phyloP scores from a whole-genome alignment of 805 yeast genomes.

The Candida silvatica region DNA sequence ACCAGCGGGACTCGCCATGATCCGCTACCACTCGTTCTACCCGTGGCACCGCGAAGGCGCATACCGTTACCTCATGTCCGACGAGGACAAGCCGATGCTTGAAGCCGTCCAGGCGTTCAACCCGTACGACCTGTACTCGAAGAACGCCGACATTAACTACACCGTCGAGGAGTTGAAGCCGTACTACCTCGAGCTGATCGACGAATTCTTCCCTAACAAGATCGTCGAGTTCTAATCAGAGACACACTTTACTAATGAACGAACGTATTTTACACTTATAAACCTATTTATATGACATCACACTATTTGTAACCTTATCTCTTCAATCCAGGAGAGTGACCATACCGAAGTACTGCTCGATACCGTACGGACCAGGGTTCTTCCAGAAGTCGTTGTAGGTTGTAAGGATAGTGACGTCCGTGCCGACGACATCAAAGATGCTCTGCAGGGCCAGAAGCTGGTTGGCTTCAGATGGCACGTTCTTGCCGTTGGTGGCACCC shows the following conservation, averaged over 20 bases:
- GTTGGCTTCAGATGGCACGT: constrained; percentile 62
- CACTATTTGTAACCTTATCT: too few species aligned
- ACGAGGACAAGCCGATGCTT: constrained; percentile 50
- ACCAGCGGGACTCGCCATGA: constrained; percentile 63
- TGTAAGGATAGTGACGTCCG: constrained; percentile 63
- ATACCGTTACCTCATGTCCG: constrained; percentile 55
- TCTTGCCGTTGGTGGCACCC: constrained; percentile 64
- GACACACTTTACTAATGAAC: not conserved
- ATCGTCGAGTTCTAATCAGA: constrained; percentile 41
- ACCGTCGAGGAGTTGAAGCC: constrained; percentile 44
- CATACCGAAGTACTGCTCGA: constrained; percentile 84
- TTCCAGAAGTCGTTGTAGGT: constrained; percentile 88
- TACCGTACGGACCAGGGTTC: constrained; percentile 69
- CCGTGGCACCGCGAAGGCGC: constrained; percentile 74
- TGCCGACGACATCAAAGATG: constrained; percentile 49
- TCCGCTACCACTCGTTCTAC: constrained; percentile 65
- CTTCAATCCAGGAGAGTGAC: constrained; percentile 21
- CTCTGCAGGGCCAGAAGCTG: constrained; percentile 61
- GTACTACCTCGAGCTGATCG: constrained; percentile 54
- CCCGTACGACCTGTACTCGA: constrained; percentile 61
- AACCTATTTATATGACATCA: not conserved
- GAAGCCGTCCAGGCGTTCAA: constrained; percentile 59
- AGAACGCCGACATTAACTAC: constrained; percentile 35
- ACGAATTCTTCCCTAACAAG: constrained; percentile 55
- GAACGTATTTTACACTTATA: not conserved